A percentile compares a stretch with the other conserved stretches of the same genome.
Conservation (phyloP, 2,329 filamentous ascomycete genomes). For the Talaromyces atroroseus region DNA sequence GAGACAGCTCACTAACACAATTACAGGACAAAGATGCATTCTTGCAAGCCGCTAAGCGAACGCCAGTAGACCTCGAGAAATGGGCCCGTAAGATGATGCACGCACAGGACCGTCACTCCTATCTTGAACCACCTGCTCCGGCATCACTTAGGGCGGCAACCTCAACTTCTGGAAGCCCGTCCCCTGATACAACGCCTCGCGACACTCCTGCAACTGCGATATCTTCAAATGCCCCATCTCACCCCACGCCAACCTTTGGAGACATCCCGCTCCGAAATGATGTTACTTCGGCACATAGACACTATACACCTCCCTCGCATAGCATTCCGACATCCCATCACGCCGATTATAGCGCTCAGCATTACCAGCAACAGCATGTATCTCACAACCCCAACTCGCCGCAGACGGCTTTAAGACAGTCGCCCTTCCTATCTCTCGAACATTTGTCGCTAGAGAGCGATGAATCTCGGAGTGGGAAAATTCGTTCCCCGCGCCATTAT, state of each 20-base stretch:
- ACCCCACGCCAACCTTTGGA: conserved; percentile 62
- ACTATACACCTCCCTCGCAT: conserved; percentile 10
- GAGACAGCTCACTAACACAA: not conserved
- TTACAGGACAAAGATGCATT: conserved; percentile 83
- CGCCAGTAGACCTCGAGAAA: conserved; percentile 84
- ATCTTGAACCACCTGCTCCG: conserved; percentile 76
- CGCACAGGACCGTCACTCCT: conserved; percentile 89
- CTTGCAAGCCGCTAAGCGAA: conserved; percentile 91
- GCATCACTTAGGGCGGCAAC: conserved; percentile 54
- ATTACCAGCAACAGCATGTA: conserved; percentile 10
- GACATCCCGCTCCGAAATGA: conserved; percentile 58
- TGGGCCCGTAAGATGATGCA: conserved; percentile 96
- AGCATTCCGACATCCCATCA: not conserved
- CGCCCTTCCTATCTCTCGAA: conserved; percentile 37
- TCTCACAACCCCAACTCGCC: conserved; percentile 13
- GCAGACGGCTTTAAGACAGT: conserved; percentile 16
- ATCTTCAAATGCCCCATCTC: conserved; percentile 27
- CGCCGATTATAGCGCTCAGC: conserved; percentile 1
- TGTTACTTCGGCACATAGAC: conserved; percentile 27
- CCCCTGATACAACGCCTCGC: conserved; percentile 12
- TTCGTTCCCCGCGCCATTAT: conserved; percentile 25
- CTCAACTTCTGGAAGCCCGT: conserved; percentile 10
- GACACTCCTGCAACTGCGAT: conserved; percentile 29
- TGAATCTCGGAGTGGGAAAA: conserved; percentile 27
- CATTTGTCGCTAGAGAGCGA: conserved; percentile 40